phyloP scores from a whole-genome alignment of 805 yeast genomes.

The Hanseniaspora valbyensis region DNA sequence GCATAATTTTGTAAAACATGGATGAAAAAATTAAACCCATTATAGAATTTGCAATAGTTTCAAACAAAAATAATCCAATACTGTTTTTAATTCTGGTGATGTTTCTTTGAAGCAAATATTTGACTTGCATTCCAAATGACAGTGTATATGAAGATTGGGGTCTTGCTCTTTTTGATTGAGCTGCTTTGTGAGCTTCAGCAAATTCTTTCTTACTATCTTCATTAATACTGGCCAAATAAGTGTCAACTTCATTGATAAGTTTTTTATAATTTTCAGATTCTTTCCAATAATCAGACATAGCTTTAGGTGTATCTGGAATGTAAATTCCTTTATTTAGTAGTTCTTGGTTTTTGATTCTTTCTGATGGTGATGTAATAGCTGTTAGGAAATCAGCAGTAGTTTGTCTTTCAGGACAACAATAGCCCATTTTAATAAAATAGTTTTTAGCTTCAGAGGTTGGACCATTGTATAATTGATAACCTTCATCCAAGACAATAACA shows the following conservation, averaged over 20 bases:
- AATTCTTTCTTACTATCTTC: slow-evolving; percentile 20
- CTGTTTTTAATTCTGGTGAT: slow-evolving; percentile 41
- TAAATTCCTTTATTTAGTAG: slow-evolving; percentile 35
- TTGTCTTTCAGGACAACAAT: slow-evolving; percentile 50
- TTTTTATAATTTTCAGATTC: slow-evolving; percentile 36
- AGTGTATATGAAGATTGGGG: slow-evolving; percentile 44
- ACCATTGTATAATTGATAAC: slow-evolving; percentile 58
- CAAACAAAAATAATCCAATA: slow-evolving; percentile 36
- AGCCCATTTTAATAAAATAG: slow-evolving; percentile 58
- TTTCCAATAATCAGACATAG: slow-evolving; percentile 51
- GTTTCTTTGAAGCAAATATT: slow-evolving; percentile 37
- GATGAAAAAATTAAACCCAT: slow-evolving; percentile 50
- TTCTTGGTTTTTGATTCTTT: slow-evolving; percentile 33
- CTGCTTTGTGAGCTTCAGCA: slow-evolving; percentile 38
- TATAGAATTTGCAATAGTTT: slow-evolving; percentile 35
- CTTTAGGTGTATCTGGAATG: slow-evolving; percentile 53
- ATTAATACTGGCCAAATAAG: slow-evolving; percentile 27
- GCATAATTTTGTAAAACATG: slow-evolving; percentile 42
- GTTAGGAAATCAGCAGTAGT: slow-evolving; percentile 63
- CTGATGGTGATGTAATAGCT: slow-evolving; percentile 56
- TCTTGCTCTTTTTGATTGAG: slow-evolving; percentile 39
- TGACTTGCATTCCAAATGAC: slow-evolving; percentile 43
- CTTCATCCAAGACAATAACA: slow-evolving; percentile 48
- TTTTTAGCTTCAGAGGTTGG: slow-evolving; percentile 41
- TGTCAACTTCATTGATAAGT: slow-evolving; percentile 38